Percentiles rank a stretch among this genome's conserved stretches.
phyloP scores from a whole-genome alignment of 2,329 filamentous ascomycete species.

The Fusarium poae region DNA sequence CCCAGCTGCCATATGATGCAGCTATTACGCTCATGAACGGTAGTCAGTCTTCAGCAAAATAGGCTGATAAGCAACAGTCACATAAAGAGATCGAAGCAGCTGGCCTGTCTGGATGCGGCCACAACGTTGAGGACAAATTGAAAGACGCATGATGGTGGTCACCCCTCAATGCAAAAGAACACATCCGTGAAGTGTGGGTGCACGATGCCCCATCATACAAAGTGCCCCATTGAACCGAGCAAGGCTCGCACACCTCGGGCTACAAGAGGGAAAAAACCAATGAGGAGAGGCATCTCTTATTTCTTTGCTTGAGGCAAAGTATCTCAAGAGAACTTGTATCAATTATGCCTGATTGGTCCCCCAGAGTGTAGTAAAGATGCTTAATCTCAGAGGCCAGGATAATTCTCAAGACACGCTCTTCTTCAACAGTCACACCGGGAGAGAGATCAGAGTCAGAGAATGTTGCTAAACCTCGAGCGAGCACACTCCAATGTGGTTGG shows the following conservation, averaged over 20 bases:
- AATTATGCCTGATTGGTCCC: not conserved
- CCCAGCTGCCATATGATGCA: constrained; percentile 5
- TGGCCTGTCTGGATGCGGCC: constrained; percentile 13
- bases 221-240: constrained; percentile 43
- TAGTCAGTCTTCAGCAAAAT: constrained; percentile 6
- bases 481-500: constrained; percentile 42
- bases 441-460: constrained; percentile 19
- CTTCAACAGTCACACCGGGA: constrained; percentile 36
- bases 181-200: constrained; percentile 42
- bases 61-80: constrained; percentile 4
- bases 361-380: not conserved
- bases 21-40: constrained; percentile 9
- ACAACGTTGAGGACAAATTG: constrained; percentile 25
- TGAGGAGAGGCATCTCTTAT: not conserved
- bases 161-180: constrained; percentile 44
- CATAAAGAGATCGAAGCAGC: constrained; percentile 16
- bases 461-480: constrained; percentile 33
- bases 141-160: constrained; percentile 42
- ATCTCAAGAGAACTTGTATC: not conserved
- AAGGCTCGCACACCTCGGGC: constrained; percentile 19
- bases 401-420: constrained; percentile 8
- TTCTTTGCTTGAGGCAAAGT: not conserved
- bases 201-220: constrained; percentile 44
- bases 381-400: not conserved
- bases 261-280: not conserved